Conservation (phyloP, 1,284 basidiomycete species). For the Pseudozyma sp. region DNA sequence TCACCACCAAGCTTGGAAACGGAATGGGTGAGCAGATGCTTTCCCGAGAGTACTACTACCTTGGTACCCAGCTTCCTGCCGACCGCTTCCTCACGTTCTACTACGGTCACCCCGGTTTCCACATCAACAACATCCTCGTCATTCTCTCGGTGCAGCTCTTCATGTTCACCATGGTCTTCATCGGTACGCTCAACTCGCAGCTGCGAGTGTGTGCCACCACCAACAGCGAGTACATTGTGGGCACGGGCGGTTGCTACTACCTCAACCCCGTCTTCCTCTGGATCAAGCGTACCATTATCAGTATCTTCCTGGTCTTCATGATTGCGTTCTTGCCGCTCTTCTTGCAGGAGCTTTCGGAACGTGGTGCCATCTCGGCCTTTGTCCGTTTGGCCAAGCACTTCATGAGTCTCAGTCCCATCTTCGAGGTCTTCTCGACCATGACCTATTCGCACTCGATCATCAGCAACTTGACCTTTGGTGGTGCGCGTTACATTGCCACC, state of each 20-base stretch:
- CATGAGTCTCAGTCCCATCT: conserved; percentile 66
- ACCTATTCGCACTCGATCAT: conserved; percentile 69
- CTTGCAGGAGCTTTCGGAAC: conserved; percentile 68
- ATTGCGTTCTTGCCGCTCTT: conserved; percentile 69
- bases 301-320: conserved; percentile 69
- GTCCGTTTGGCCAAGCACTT: conserved; percentile 68
- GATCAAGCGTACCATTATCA: conserved; percentile 69
- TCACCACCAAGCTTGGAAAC: conserved; percentile 99
- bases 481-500: conserved; percentile 69
- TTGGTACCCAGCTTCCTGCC: conserved; percentile 97
- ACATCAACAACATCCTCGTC: conserved; percentile 96
- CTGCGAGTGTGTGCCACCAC: conserved; percentile 64
- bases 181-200: conserved; percentile 67
- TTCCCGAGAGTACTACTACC: conserved; percentile 97
- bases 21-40: conserved; percentile 99
- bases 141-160: conserved; percentile 68
- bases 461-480: conserved; percentile 68
- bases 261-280: conserved; percentile 67
- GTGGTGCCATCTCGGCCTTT: conserved; percentile 66
- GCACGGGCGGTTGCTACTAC: conserved; percentile 68
- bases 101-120: conserved; percentile 99
- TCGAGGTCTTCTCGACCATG: conserved; percentile 69
- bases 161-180: conserved; percentile 68
- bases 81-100: conserved; percentile 99
- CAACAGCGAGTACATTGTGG: conserved; percentile 66